A percentile compares a stretch with the other conserved stretches of the same genome.
phyloP scores from a whole-genome alignment of 768 basidiomycete genomes.

The Pholiota conissans region DNA sequence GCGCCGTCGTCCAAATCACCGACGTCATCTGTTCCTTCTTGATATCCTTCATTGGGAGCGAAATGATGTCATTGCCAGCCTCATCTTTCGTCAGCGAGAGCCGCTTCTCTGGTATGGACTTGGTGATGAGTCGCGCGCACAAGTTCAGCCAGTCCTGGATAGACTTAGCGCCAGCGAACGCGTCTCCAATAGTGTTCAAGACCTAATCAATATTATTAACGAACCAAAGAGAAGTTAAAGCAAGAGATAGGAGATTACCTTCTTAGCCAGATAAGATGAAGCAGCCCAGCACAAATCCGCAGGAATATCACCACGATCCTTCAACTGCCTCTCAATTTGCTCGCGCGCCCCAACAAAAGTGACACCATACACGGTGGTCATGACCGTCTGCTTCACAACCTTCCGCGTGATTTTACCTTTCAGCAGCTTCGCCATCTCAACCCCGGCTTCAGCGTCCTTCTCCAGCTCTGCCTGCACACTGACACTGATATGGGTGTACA shows the following conservation, averaged over 20 bases:
- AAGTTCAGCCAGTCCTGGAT: slow-evolving; percentile 92
- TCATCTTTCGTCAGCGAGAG: slow-evolving; percentile 44
- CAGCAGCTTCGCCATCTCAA: slow-evolving; percentile 58
- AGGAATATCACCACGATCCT: slow-evolving; percentile 70
- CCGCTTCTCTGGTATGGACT: slow-evolving; percentile 77
- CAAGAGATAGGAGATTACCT: slow-evolving; percentile 38
- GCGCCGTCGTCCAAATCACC: slow-evolving; percentile 94
- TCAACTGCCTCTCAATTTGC: slow-evolving; percentile 90
- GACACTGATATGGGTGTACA: slow-evolving; percentile 88
- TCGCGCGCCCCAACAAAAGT: slow-evolving; percentile 94
- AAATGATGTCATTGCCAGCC: slow-evolving; percentile 9
- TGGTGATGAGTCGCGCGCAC: slow-evolving; percentile 81
- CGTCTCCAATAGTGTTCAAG: slow-evolving; percentile 81
- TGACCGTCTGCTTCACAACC: slow-evolving; percentile 98
- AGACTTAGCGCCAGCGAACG: slow-evolving; percentile 88
- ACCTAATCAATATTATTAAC: slow-evolving; percentile 37
- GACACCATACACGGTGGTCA: slow-evolving; percentile 99
- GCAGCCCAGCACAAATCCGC: slow-evolving; percentile 73
- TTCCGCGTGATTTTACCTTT: slow-evolving; percentile 84
- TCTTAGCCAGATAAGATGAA: slow-evolving; percentile 79
- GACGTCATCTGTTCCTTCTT: slow-evolving; percentile 92
- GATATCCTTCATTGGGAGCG: slow-evolving; percentile 26
- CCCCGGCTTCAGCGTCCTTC: slow-evolving; percentile 52
- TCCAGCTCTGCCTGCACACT: slow-evolving; percentile 76
- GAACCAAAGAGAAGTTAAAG: background rate